Evolutionary conservation across 805 yeast genomes (phyloP), one percentile per base, ranked within the genome.

Genomic region (Ogataea populi-albae): DNA sequence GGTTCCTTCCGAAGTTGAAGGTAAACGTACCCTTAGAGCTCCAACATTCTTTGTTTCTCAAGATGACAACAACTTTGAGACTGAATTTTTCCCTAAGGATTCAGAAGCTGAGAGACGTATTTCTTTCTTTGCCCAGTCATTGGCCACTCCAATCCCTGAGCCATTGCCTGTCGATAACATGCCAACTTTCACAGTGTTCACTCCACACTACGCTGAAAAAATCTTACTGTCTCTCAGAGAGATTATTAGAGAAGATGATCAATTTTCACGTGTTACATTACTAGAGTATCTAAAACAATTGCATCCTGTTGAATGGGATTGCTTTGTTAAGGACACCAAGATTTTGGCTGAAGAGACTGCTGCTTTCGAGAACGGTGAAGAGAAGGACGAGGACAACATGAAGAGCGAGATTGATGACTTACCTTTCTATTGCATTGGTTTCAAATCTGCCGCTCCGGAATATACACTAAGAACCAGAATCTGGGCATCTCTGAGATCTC

Each of bases 51-150:
- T 93, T 56, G 96, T 93, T 41, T 82, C 95, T 44, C 98, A 94
- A 68, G 98, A 93, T 68, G 99, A 93, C 67, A 77, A 77, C 66
- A 84, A 88, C 59, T 86, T 89, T 56, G 95, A 86, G 48, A 86
- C 97, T 49, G 97, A 91, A 73, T 94, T 87, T 61, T 93, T 93
- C 86, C 98, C 98, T 52, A 75, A 81, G 57, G 79, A 91, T 65
- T 87, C 96, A 29, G 99, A 93, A 68, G 98, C 99, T 47, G 98
- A 94, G 71, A 89, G 98, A 74, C 93, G 99, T 76, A 89, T 93
- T 54, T 86, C 97, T 41, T 93, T 94, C 84, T 93, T 93, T 70
- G 99, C 99, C 41, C 98, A 93, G 68, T 89, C 98, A 8, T 74
- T 93, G 65, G 94, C 98, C 34, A 93, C 98, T 41, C 98, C 98